Evolutionary conservation across 805 yeast genomes (phyloP).

Genomic region (Myxozyma nipponensis): DNA sequence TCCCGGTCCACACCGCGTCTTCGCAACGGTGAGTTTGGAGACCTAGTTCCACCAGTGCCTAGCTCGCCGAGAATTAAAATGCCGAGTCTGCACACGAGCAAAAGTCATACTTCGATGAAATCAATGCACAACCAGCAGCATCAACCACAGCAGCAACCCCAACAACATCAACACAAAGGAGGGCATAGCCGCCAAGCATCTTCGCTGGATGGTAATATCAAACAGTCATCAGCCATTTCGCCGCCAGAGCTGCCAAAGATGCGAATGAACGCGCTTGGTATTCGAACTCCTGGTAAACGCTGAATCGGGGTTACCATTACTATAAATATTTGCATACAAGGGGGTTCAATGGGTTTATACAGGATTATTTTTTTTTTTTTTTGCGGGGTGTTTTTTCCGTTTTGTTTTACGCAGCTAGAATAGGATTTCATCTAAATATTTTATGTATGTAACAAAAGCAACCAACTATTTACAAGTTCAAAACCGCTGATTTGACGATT

Average conservation of each 20-base stretch:
- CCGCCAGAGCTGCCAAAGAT: background rate
- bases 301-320: background rate
- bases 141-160: background rate
- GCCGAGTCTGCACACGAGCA: background rate
- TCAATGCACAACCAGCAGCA: background rate
- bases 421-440: no score
- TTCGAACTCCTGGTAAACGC: background rate
- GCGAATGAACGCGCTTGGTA: background rate
- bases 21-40: background rate
- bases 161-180: no score
- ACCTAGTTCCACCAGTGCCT: background rate
- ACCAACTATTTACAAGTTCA: background rate
- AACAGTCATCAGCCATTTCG: background rate
- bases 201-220: background rate
- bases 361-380: background rate
- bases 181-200: background rate
- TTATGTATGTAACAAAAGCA: background rate
- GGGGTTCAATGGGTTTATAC: background rate
- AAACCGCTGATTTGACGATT: slow-evolving; percentile 2
- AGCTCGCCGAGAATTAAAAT: background rate
- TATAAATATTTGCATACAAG: no score
- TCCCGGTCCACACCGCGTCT: slow-evolving; percentile 1
- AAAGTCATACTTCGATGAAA: background rate
- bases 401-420: background rate
- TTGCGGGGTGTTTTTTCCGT: background rate